Conservation (phyloP, 177 flowering plant species). For the Vitis hybrid region DNA sequence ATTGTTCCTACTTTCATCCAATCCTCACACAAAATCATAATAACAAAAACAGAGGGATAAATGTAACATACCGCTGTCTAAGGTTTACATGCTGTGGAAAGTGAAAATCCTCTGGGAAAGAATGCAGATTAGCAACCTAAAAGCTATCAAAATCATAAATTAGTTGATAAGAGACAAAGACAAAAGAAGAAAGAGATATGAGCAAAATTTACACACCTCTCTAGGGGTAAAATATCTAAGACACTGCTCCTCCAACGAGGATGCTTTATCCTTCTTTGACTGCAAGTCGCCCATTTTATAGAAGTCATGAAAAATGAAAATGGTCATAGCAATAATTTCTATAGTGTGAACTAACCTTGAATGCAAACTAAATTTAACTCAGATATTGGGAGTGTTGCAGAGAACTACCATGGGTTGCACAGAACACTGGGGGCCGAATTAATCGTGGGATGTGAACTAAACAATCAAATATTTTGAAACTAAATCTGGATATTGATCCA, state of each 20-base stretch:
- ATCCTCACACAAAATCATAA: no score
- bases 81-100: constrained; percentile 76
- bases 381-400: no score
- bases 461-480: no score
- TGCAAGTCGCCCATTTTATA: constrained; percentile 23
- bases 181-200: neutral
- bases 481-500: no score
- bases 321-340: neutral
- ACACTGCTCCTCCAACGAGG: constrained; percentile 51
- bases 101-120: constrained; percentile 74
- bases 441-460: no score
- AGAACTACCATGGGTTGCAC: no score
- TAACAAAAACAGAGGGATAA: neutral
- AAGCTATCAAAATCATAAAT: constrained; percentile 1
- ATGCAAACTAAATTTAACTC: no score
- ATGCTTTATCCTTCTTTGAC: constrained; percentile 44
- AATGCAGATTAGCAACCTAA: constrained; percentile 94
- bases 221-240: constrained; percentile 96
- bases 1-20: no score
- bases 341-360: no score
- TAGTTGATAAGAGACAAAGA: neutral
- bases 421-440: no score
- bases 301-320: neutral
- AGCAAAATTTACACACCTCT: constrained; percentile 53
- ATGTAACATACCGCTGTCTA: constrained; percentile 65